Percentiles rank a stretch among this genome's conserved stretches.
Evolutionary conservation across 768 basidiomycete genomes (phyloP).

Genomic region (Pleurotus pulmonarius): DNA sequence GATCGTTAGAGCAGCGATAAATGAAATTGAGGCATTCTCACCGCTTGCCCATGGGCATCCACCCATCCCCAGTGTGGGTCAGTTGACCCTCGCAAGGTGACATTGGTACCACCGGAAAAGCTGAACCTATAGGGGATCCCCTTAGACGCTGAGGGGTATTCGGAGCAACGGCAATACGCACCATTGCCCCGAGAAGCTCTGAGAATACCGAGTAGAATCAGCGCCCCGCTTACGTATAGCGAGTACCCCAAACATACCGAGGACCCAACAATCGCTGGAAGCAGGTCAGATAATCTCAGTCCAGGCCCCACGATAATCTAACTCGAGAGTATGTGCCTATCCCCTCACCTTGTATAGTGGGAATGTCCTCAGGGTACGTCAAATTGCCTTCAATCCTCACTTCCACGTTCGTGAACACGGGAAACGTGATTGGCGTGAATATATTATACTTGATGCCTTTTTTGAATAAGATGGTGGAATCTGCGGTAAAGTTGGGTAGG

Average conservation of each 20-base stretch:
- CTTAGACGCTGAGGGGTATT: background rate
- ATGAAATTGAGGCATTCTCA: constrained; percentile 13
- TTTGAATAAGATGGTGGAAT: constrained; percentile 55
- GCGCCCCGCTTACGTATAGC: background rate
- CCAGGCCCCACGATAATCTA: background rate
- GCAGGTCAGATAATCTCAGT: background rate
- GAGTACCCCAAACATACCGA: constrained; percentile 29
- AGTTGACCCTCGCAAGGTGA: constrained; percentile 51
- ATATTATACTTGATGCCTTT: constrained; percentile 59
- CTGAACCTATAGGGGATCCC: constrained; percentile 36
- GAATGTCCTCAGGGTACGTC: constrained; percentile 49
- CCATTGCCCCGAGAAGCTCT: constrained; percentile 46
- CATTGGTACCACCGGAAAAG: constrained; percentile 52
- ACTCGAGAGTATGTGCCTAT: too few relatives aligned
- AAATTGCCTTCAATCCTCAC: constrained; percentile 55
- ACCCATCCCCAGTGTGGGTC: constrained; percentile 66
- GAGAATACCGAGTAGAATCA: background rate
- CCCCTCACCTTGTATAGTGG: constrained; percentile 42
- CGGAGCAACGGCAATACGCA: constrained; percentile 13
- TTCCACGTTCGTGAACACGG: constrained; percentile 51
- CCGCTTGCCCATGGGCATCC: constrained; percentile 54
- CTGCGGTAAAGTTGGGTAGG: constrained; percentile 32
- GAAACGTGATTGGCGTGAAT: constrained; percentile 56
- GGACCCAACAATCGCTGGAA: constrained; percentile 37
- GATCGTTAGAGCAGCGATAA: background rate